Conservation (phyloP, 2,329 filamentous ascomycete genomes). For the Didymella exigua region DNA sequence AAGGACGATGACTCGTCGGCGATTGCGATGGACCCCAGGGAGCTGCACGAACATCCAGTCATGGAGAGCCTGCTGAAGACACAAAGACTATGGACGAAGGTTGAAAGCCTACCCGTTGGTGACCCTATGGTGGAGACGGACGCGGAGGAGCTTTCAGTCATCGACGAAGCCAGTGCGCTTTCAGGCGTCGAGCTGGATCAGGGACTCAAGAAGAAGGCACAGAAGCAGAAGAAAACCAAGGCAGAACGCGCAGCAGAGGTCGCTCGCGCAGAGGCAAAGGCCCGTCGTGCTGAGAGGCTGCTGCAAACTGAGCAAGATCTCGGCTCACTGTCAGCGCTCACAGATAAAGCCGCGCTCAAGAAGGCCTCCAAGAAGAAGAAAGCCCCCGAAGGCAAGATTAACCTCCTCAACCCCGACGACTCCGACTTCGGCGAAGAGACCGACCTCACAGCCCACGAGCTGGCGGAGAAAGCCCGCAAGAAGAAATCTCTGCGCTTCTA, state of each 20-base stretch:
- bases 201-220: constrained; percentile 40
- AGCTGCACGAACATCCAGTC: constrained; percentile 86
- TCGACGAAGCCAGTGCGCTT: constrained; percentile 41
- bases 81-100: constrained; percentile 77
- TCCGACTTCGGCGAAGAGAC: constrained; percentile 96
- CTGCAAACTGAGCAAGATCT: constrained; percentile 71
- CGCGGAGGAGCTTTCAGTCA: constrained; percentile 43
- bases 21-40: constrained; percentile 72
- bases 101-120: constrained; percentile 67
- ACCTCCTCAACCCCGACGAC: constrained; percentile 61
- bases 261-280: constrained; percentile 61
- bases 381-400: constrained; percentile 33
- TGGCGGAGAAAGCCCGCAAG: constrained; percentile 83
- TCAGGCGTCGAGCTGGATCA: constrained; percentile 43
- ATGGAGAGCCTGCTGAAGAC: constrained; percentile 85
- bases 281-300: constrained; percentile 60
- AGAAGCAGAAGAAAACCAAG: constrained; percentile 53
- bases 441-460: constrained; percentile 74
- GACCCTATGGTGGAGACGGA: constrained; percentile 49
- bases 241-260: constrained; percentile 58
- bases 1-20: constrained; percentile 58
- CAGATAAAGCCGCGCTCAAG: constrained; percentile 54
- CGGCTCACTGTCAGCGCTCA: constrained; percentile 70
- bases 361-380: constrained; percentile 55
- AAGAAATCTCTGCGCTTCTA: constrained; percentile 97